Base-by-base conservation (phyloP, 2,329 filamentous ascomycete genomes). In the Myotisia sp. region DNA sequence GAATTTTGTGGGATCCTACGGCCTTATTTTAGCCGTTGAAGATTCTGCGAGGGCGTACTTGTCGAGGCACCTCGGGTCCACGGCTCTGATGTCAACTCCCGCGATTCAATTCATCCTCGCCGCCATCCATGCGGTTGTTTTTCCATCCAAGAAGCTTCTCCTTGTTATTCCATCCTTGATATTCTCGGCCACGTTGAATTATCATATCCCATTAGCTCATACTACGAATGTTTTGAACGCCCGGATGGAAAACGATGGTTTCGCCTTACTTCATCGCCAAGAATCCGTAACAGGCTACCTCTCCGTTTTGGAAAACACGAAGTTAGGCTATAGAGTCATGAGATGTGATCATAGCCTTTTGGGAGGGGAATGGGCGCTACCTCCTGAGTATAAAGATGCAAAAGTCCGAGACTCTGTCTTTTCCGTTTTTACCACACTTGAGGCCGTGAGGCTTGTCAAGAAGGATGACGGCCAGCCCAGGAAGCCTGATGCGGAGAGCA, bases 331-430 rank as follows among this genome's bases (percentile, higher is more conserved):
- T 57, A 72, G 85, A 2, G 74, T 86, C 10, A 72, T 98, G 67
- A 74, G 90, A 40, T 94, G 85, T 54, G 90, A 95, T 49, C 90
- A 98, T 55, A 93, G 85, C 49, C 67, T 98, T 20, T 68, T 98
- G 1, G 90, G 90, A 26, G 90, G 90, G 22, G 81, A 94, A 57
- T 98, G 87, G 87, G 69, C 78, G 8, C 65, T 65, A 26, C 45
- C 62, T 59, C 44, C 50, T 13, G 42, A 56, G 48, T 56, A 76
- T 53, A 39, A 65, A 59, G 33, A 61, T 51, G 70, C 67, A 1
- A 55, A 68, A 28, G 62, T 84, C 12, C 71, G 74, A 7, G 90
- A 98, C 57, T 84, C 87, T 0, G 83, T 98, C 37, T 98, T 95
- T 52, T 79, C 83, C 6, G 79, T 95, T n/a, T 98, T 98, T 54